Evolutionary conservation across 108 stramenopile species (phyloP).

Genomic region (Seminavis robusta): DNA sequence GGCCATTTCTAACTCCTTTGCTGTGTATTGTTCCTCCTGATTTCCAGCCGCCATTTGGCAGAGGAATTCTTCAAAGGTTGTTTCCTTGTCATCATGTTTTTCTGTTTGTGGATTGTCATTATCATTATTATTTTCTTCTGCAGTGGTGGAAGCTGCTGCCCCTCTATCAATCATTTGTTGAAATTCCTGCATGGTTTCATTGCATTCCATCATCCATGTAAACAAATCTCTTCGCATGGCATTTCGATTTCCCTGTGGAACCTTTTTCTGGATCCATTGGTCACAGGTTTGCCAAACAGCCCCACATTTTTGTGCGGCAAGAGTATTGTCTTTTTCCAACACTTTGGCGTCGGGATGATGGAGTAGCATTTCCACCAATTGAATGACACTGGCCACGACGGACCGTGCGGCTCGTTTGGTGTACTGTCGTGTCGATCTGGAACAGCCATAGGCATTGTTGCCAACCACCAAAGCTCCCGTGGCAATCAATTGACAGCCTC

Average conservation of each 20-base stretch:
- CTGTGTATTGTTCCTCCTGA: conserved; percentile 56
- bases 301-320: conserved; percentile 73
- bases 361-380: conserved; percentile 49
- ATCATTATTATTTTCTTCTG: no score
- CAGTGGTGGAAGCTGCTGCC: no score
- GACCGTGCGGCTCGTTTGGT: conserved; percentile 54
- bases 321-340: conserved; percentile 25
- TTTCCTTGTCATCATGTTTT: conserved; percentile 6
- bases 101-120: conserved; percentile 8
- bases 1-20: conserved; percentile 56
- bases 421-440: conserved; percentile 44
- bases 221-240: conserved; percentile 75
- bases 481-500: conserved; percentile 64
- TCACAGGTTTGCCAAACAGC: conserved; percentile 81
- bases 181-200: conserved; percentile 77
- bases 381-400: conserved; percentile 38
- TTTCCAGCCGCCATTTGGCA: no score
- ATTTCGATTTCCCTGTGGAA: conserved; percentile 77
- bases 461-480: conserved; percentile 47
- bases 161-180: conserved; percentile 66
- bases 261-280: conserved; percentile 21
- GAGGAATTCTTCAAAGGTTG: conserved; percentile 16
- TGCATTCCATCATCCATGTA: conserved; percentile 71
- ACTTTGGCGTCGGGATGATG: conserved; percentile 19
- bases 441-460: conserved; percentile 49